These are phyloP conservation scores for Cylindrodendrum hubeiense DNA, from an alignment of 2,329 filamentous ascomycete genomes.

Conservation along the genomic window DNA sequence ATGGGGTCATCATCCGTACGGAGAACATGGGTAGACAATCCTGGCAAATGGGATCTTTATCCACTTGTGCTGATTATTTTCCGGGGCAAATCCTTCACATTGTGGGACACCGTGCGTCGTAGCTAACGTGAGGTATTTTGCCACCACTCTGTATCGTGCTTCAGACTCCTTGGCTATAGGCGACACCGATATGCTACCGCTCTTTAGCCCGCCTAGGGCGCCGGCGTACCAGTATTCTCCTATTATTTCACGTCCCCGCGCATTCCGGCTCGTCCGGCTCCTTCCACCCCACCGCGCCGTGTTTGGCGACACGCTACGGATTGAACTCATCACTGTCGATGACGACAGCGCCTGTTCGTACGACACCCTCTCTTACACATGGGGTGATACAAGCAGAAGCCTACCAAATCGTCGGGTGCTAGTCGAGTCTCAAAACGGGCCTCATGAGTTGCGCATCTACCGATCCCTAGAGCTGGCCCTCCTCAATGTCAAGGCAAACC, in stretches of 20 bases:
- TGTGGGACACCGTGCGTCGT: neutral
- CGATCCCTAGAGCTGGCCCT: constrained; percentile 47
- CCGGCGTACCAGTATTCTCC: constrained; percentile 10
- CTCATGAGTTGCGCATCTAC: constrained; percentile 39
- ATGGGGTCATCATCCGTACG: too few species aligned
- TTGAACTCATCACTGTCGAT: constrained; percentile 43
- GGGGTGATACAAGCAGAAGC: constrained; percentile 33
- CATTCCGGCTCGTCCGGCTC: constrained; percentile 23
- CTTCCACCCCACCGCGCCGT: constrained; percentile 16
- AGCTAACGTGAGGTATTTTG: neutral
- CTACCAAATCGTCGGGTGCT: constrained; percentile 42
- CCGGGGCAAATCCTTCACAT: neutral
- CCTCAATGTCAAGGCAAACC: constrained; percentile 21
- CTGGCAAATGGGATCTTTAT: too few species aligned
- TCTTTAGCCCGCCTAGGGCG: constrained; percentile 7
- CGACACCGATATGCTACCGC: neutral
- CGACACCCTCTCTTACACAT: constrained; percentile 49
- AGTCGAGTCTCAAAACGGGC: constrained; percentile 33
- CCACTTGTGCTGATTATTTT: too few species aligned
- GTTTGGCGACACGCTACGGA: constrained; percentile 38
- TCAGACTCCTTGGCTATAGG: neutral
- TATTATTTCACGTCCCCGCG: constrained; percentile 1
- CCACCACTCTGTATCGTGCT: neutral
- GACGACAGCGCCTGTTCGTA: constrained; percentile 34
- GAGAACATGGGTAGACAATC: too few species aligned